Base-by-base conservation (phyloP, 768 basidiomycete genomes). In the Hortiboletus campestris region DNA sequence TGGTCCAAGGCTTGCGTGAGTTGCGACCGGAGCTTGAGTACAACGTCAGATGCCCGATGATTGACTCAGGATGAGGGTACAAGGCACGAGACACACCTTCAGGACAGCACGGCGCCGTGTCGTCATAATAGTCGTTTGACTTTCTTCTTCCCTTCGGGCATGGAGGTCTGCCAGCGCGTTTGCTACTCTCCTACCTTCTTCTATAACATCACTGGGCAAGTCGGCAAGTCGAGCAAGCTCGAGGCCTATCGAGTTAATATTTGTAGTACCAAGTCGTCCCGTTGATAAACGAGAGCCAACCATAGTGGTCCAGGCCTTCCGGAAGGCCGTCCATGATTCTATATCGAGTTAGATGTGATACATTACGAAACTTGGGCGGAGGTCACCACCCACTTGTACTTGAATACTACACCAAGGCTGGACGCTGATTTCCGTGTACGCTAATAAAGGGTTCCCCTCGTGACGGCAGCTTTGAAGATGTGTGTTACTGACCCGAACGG, bases 211-310 rank as follows among this genome's bases (percentile, higher is more conserved):
- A 0, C 69, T 58, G 0, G 96, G 96, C 1, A 99, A 76, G 64
- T 94, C 92, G 1, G 93, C 94, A 6, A 96, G 79, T 45, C 84
- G 83, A 13, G 95, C 94, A 28, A 98, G 81, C 62, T 97, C 90
- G 12, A 99, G 76, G 3, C 96, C 95, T 95, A 59, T 22, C n/a
- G 35, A 36, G 35, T 35, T 16, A 19, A 20, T 28, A 22, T 51
- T 34, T 53, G 22, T n/a, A 60, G n/a, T 25, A 51, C 4, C 8
- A 19, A 16, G 17, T 38, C 16, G 4, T n/a, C 9, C 22, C 51
- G 25, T 17, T n/a, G 39, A 53, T 19, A 46, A 36, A 49, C 22
- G 55, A 40, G 28, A 58, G 59, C 60, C 43, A 51, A 90, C 91
- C 91, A 63, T 94, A 93, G 67, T 92, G 88, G n/a, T 76, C 78